Base-by-base conservation (phyloP, 2,329 filamentous ascomycete species). In the Lachnellula occidentalis region DNA sequence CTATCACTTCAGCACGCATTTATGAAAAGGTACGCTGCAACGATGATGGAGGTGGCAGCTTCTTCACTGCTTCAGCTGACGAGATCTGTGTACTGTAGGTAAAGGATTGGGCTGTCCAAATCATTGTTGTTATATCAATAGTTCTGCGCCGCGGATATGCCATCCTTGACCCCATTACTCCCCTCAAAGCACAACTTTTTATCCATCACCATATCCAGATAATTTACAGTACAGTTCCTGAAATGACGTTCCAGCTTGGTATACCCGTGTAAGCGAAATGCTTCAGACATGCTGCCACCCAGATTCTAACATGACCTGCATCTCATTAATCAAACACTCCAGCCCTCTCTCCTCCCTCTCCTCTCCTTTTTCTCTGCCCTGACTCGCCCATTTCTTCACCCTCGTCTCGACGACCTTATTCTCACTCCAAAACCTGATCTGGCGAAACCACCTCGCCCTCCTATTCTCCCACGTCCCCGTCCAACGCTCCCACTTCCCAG, bases 391-490 rank as follows among this genome's bases (percentile, higher is more conserved):
- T 14, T 57, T 58, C 27, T 63, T 42, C 6, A 62, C 52, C 54
- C 55, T 58, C 31, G 4, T 48, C 50, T 48, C 14, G 48, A 68
- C 51, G 71, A 56, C 48, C 17, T 22, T 41, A 22, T 46, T 45
- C 61, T 60, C 61, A 11, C 48, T 60, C 57, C 54, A 61, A 49
- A 70, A 68, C 34, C 70, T 62, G 42, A 64, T 51, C 34, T 67
- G 69, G 11, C 70, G 8, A 11, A 31, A 11, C 27, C 27, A 77
- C 4, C 82, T 72, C 54, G 69, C 69, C 2, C 80, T 37, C 14
- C 83, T 72, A 66, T 84, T 85, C 55, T 68, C 67, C 85, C 85
- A 89, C 5, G 79, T 62, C 0, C 83, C 84, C 5, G 67, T 61
- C 22, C 84, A 66, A 43, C 80, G 76, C 46, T 77, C 70, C 50